Base-by-base conservation (phyloP, 2,329 filamentous ascomycete genomes). In the Exophiala oligosperma region DNA sequence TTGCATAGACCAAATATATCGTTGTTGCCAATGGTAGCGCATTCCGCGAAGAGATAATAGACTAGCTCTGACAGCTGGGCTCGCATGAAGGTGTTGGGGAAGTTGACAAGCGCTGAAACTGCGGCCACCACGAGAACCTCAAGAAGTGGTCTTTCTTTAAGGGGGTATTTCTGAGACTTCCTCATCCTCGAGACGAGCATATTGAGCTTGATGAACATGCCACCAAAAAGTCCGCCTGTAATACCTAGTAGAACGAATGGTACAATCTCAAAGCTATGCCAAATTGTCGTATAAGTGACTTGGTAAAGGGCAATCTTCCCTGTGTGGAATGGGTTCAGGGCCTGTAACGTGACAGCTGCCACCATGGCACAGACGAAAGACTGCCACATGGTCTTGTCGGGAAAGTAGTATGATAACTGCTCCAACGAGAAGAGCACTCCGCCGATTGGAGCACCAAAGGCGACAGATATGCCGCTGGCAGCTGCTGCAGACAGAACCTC, bases 321-420 rank as follows among this genome's bases (percentile, higher is more conserved):
- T 1, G 92, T 96, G 53, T 94, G 85, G 72, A 97, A 97, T 3
- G 94, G 94, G 71, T 99, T 94, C 61, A 96, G 84, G 4, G 91
- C 91, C 73, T 97, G 93, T 3, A 99, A 80, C 12, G 92, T 91
- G 38, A 97, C 91, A 17, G 94, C 93, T 14, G 92, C 94, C n/a
- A 96, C 91, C 92, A 97, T 97, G 71, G 94, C 94, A 69, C 94
- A 97, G 41, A 99, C 94, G 70, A 99, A 99, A 69, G 92, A 96
- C 73, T 97, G 94, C 94, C 94, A 99, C 94, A 99, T 97, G 8
- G 94, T 97, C 75, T 97, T 97, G 75, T 97, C 93, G 0, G 94
- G 93, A 67, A 97, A 97, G 74, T 97, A 97, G 73, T 97, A 97
- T 0, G 92, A 96, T 2, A 97, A 79, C 82, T 96, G 91, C 84